Evolutionary conservation across 2,329 filamentous ascomycete species (phyloP).

Genomic region (Cercospora sp.): DNA sequence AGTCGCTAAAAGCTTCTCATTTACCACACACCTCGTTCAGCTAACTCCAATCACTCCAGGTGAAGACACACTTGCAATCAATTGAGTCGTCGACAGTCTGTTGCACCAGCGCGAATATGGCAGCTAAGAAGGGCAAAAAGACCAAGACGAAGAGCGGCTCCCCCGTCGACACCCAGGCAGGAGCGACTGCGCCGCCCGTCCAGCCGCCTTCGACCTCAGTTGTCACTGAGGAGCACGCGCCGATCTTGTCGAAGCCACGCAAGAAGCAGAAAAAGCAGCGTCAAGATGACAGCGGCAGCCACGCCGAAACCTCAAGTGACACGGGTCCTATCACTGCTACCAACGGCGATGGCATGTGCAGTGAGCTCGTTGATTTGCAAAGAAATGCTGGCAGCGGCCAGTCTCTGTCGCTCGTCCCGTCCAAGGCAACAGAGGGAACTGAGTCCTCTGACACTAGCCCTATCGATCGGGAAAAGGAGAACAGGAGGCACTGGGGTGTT

Average conservation of each 20-base stretch:
- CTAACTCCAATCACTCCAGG: neutral
- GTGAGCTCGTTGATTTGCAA: neutral
- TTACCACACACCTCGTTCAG: neutral
- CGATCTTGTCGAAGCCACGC: conserved; percentile 13
- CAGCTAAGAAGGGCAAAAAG: conserved; percentile 7
- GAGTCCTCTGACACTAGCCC: neutral
- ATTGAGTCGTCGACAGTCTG: neutral
- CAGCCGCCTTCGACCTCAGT: conserved; percentile 2
- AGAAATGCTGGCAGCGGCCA: neutral
- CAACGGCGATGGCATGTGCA: neutral
- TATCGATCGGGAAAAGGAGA: neutral
- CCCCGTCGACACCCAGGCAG: neutral
- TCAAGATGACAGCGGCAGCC: neutral
- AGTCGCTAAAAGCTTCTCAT: neutral
- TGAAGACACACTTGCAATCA: neutral
- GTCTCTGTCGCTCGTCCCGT: neutral
- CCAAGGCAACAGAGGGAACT: neutral
- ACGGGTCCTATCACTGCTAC: neutral
- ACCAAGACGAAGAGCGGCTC: neutral
- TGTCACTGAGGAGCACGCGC: neutral
- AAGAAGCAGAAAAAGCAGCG: conserved; percentile 8
- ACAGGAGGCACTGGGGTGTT: neutral
- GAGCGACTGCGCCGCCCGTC: neutral
- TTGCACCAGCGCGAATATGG: neutral
- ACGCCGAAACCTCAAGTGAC: neutral